Conservation (phyloP, 352 stramenopile species). For the Thraustotheca clavata region DNA sequence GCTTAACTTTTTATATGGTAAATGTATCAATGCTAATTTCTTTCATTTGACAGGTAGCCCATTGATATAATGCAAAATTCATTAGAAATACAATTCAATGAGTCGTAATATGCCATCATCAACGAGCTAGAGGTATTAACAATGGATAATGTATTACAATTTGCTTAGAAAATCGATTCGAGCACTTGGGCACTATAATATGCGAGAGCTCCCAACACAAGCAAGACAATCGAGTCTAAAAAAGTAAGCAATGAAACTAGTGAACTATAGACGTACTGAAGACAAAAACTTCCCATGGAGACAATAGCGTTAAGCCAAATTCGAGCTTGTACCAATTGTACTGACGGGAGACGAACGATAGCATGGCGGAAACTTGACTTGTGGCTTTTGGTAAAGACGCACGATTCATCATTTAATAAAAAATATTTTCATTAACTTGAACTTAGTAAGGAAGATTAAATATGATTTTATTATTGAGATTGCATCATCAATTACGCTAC, state of each 20-base stretch:
- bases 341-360: slow-evolving; percentile 48
- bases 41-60: no score
- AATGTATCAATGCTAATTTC: no score
- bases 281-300: slow-evolving; percentile 68
- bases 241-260: not conserved
- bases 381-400: not conserved
- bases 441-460: not conserved
- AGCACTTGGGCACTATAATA: slow-evolving; percentile 61
- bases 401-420: not conserved
- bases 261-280: slow-evolving; percentile 50
- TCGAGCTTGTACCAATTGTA: slow-evolving; percentile 85
- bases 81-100: no score
- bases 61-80: no score
- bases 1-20: no score
- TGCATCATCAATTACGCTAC: no score
- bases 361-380: slow-evolving; percentile 35
- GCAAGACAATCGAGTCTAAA: slow-evolving; percentile 56
- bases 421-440: not conserved
- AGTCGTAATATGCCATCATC: no score
- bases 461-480: not conserved
- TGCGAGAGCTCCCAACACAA: slow-evolving; percentile 55
- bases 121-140: not conserved
- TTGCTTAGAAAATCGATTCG: slow-evolving; percentile 35
- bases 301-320: slow-evolving; percentile 79
- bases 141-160: not conserved